Conservation (phyloP, 805 yeast species). For the Candida sithepensis region DNA sequence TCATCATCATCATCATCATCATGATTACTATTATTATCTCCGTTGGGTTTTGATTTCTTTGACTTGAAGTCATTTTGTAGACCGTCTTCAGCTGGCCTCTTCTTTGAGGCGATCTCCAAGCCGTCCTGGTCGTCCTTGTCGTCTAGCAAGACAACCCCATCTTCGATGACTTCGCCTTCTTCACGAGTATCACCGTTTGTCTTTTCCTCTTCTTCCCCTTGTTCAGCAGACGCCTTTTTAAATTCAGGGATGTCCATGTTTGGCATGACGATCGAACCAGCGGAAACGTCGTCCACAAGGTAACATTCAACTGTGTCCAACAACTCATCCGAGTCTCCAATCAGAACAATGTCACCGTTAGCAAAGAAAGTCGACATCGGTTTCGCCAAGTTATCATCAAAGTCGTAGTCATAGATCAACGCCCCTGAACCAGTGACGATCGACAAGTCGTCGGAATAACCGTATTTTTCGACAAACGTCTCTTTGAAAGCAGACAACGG, state of each 20-base stretch:
- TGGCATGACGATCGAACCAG: constrained; percentile 17
- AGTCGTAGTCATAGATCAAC: constrained; percentile 79
- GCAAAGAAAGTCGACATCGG: constrained; percentile 46
- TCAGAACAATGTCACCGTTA: constrained; percentile 59
- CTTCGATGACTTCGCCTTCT: constrained; percentile 11
- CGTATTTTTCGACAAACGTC: constrained; percentile 44
- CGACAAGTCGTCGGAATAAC: constrained; percentile 52
- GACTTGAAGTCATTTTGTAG: background rate
- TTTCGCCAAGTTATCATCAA: constrained; percentile 66
- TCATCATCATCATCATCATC: constrained; percentile 1
- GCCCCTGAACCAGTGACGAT: constrained; percentile 34
- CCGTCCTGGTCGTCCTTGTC: constrained; percentile 10
- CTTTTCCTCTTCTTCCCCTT: constrained; percentile 21
- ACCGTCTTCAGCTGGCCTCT: constrained; percentile 1
- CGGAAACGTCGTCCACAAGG: constrained; percentile 26
- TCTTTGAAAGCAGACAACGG: constrained; percentile 54
- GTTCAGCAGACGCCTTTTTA: constrained; percentile 8
- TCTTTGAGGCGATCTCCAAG: constrained; percentile 2
- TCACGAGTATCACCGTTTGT: too few species aligned
- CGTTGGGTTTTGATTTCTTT: constrained; percentile 8
- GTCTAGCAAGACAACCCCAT: constrained; percentile 17
- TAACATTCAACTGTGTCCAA: constrained; percentile 63
- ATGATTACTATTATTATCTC: background rate
- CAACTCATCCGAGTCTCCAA: constrained; percentile 78
- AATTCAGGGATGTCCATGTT: constrained; percentile 19